These are phyloP conservation scores for Apostasia ramifera DNA, from an alignment of 106 monocot genomes.

Conservation along the genomic window DNA sequence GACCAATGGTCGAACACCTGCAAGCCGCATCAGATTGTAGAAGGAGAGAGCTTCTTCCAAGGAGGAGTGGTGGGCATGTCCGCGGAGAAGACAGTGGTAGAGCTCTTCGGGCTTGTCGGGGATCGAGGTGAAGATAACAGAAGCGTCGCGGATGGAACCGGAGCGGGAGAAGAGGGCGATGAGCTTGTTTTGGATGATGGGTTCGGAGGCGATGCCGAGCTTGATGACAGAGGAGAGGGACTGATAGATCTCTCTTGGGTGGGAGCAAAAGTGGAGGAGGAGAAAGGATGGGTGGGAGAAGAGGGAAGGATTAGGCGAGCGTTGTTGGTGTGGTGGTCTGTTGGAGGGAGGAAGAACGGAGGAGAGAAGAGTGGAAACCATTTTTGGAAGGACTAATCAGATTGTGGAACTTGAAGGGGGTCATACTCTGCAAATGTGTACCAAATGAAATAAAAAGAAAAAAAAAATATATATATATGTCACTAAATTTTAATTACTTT, in stretches of 20 bases:
- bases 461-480: too few species aligned
- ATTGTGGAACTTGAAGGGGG: too few species aligned
- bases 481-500: too few species aligned
- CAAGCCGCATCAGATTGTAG: conserved; percentile 30
- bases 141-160: conserved; percentile 39
- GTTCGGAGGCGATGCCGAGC: conserved; percentile 22
- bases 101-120: conserved; percentile 32
- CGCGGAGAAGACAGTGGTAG: conserved; percentile 46
- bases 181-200: conserved; percentile 42
- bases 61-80: conserved; percentile 21
- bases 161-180: conserved; percentile 49
- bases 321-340: neutral
- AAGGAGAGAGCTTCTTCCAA: conserved; percentile 20
- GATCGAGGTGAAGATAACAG: conserved; percentile 35
- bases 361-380: neutral
- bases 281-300: conserved; percentile 33
- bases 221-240: conserved; percentile 46
- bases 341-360: conserved; percentile 3
- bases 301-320: conserved; percentile 4
- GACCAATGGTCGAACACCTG: conserved; percentile 23
- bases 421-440: too few species aligned
- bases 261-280: conserved; percentile 42
- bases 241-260: conserved; percentile 30
- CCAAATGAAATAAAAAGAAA: too few species aligned
- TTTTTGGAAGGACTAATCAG: neutral